phyloP scores from a whole-genome alignment of 768 basidiomycete species.

The Leucosporidium scottii region DNA sequence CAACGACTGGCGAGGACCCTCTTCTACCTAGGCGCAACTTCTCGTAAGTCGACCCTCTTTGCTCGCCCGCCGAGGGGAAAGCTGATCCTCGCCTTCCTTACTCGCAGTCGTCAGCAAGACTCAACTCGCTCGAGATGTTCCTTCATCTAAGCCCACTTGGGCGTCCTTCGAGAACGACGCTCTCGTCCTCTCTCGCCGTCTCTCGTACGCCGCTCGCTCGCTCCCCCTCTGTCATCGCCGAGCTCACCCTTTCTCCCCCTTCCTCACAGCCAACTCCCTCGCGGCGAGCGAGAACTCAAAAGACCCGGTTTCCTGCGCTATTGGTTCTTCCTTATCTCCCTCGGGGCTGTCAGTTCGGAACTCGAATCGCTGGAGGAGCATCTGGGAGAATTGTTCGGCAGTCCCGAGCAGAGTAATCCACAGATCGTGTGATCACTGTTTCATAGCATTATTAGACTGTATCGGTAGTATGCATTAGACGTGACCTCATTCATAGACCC shows the following conservation, averaged over 20 bases:
- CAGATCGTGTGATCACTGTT: no score
- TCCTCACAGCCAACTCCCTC: constrained; percentile 11
- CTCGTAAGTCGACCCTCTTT: neutral
- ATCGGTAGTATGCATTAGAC: no score
- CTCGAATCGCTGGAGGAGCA: constrained; percentile 26
- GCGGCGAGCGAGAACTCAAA: constrained; percentile 23
- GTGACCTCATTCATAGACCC: no score
- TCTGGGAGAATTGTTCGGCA: constrained; percentile 14
- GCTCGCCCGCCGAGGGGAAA: neutral
- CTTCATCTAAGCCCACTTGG: constrained; percentile 26
- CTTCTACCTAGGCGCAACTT: constrained; percentile 29
- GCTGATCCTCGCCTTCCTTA: no score
- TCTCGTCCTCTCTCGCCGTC: constrained; percentile 20
- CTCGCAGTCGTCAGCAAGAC: constrained; percentile 19
- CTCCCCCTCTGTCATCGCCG: neutral
- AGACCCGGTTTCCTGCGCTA: constrained; percentile 28
- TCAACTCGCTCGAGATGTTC: constrained; percentile 30
- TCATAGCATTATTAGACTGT: no score
- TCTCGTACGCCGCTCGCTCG: constrained; percentile 2
- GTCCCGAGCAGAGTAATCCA: neutral
- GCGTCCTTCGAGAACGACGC: constrained; percentile 30
- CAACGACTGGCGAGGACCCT: constrained; percentile 29
- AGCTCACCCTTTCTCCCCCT: neutral
- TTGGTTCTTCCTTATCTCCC: constrained; percentile 31
- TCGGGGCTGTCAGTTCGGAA: constrained; percentile 22